Conservation (phyloP, 176 grass and related monocot species). For the Pharus latifolius region DNA sequence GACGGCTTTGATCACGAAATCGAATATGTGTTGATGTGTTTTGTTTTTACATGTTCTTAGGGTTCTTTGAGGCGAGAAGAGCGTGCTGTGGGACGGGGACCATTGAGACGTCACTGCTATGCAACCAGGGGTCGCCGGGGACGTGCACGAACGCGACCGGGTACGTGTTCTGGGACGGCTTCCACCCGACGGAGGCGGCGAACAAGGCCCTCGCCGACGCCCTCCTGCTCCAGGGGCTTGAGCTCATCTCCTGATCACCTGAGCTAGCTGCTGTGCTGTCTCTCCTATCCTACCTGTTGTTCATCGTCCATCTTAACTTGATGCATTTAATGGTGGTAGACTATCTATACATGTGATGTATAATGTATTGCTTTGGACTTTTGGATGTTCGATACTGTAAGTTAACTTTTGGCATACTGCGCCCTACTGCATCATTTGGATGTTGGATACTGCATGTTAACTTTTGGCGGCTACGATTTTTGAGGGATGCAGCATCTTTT, state of each 20-base stretch:
- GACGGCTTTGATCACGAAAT: too few relatives aligned
- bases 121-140: constrained; percentile 48
- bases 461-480: too few relatives aligned
- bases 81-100: constrained; percentile 91
- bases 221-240: constrained; percentile 60
- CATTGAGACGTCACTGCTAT: constrained; percentile 85
- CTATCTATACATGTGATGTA: too few relatives aligned
- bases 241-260: constrained; percentile 49
- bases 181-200: constrained; percentile 92
- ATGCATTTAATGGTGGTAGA: background rate
- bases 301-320: too few relatives aligned
- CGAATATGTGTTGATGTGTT: background rate
- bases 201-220: constrained; percentile 71
- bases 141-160: constrained; percentile 80
- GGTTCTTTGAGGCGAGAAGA: constrained; percentile 63
- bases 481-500: too few relatives aligned
- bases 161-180: constrained; percentile 95
- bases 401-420: too few relatives aligned
- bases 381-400: too few relatives aligned
- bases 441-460: too few relatives aligned
- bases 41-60: background rate
- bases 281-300: background rate
- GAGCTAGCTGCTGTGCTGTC: background rate
- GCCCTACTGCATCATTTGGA: too few relatives aligned
- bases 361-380: too few relatives aligned